phyloP scores from a whole-genome alignment of 805 yeast genomes.

The Candida alai region DNA sequence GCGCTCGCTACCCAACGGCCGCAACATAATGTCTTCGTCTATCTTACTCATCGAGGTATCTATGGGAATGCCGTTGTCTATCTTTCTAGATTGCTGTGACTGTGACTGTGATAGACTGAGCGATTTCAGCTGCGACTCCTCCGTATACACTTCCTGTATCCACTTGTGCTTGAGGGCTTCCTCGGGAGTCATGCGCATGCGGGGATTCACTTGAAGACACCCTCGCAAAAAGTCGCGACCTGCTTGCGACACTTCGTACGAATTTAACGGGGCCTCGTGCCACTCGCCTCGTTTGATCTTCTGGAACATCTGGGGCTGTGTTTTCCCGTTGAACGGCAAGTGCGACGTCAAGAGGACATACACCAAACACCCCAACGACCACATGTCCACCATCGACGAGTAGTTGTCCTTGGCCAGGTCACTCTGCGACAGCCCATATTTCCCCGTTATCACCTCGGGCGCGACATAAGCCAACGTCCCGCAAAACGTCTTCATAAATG shows the following conservation, averaged over 20 bases:
- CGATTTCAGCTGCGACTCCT: slow-evolving; percentile 28
- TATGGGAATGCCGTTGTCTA: slow-evolving; percentile 35
- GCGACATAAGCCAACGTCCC: slow-evolving; percentile 97
- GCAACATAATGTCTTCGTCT: slow-evolving; percentile 41
- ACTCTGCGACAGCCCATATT: slow-evolving; percentile 37
- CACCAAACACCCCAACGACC: slow-evolving; percentile 95
- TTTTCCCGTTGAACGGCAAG: slow-evolving; percentile 89
- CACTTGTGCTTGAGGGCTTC: slow-evolving; percentile 80
- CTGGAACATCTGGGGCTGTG: slow-evolving; percentile 79
- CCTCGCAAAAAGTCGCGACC: slow-evolving; percentile 71
- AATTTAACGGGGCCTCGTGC: slow-evolving; percentile 70
- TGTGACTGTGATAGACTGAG: slow-evolving; percentile 68
- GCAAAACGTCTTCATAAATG: slow-evolving; percentile 92
- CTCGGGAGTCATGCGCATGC: slow-evolving; percentile 65
- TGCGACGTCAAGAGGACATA: slow-evolving; percentile 91
- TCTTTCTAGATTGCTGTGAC: slow-evolving; percentile 54
- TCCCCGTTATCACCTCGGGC: slow-evolving; percentile 78
- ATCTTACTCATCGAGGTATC: slow-evolving; percentile 35
- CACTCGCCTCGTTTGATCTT: slow-evolving; percentile 76
- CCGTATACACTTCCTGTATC: slow-evolving; percentile 45
- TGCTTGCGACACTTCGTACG: slow-evolving; percentile 58
- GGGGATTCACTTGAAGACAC: slow-evolving; percentile 75
- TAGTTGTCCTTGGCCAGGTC: slow-evolving; percentile 36
- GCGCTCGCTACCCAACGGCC: slow-evolving; percentile 35
- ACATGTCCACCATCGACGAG: slow-evolving; percentile 89